Percentiles rank a stretch among this genome's conserved stretches.
Conservation (phyloP, 169 alveolate species). For the Plasmodium inui region DNA sequence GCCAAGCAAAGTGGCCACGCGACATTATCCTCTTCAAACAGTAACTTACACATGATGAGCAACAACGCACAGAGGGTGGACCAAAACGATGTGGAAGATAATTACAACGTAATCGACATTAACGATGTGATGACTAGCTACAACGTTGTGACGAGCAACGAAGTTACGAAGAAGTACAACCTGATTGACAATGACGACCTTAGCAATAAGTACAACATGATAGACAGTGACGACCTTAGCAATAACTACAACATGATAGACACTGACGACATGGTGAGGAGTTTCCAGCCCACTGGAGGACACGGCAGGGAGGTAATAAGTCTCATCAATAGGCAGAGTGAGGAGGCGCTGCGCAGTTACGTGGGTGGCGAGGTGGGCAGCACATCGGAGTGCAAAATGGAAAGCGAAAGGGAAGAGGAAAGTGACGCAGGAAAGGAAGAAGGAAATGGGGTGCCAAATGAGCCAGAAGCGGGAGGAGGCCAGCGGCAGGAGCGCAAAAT, state of each 20-base stretch:
- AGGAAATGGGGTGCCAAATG: not conserved
- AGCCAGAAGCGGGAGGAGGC: not conserved
- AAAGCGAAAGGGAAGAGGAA: not conserved
- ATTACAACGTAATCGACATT: not conserved
- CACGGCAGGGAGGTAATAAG: constrained; percentile 6
- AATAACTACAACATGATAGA: not conserved
- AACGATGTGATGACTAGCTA: not conserved
- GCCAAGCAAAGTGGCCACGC: not conserved
- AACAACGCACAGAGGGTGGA: not conserved
- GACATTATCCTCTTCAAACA: not conserved
- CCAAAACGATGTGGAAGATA: not conserved
- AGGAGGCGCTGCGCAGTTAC: constrained; percentile 29
- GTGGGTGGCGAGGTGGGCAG: not conserved
- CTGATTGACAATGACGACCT: constrained; percentile 4
- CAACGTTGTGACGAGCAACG: not conserved
- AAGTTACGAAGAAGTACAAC: not conserved
- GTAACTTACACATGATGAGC: not conserved
- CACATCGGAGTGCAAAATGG: not conserved
- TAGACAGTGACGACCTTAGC: constrained; percentile 1
- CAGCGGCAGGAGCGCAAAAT: constrained; percentile 18
- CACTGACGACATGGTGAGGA: not conserved
- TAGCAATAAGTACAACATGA: not conserved
- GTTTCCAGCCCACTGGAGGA: not conserved
- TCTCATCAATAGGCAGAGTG: constrained; percentile 38
- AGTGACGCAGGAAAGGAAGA: not conserved